Evolutionary conservation across 306 rosid genomes (phyloP).

Genomic region (Adenanthera pavonina): DNA sequence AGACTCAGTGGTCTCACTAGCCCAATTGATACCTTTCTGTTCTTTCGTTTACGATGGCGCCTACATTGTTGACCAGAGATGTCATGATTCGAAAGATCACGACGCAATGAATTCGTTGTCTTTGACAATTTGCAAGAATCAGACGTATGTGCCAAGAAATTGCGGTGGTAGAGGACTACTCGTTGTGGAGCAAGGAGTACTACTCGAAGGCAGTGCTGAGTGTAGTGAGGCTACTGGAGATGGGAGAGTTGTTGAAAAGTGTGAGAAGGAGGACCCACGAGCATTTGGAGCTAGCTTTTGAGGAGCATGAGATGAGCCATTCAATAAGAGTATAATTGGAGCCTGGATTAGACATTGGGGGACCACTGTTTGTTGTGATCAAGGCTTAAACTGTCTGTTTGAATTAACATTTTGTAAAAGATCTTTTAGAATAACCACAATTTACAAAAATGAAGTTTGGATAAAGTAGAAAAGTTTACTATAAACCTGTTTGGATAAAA

Average conservation of each 20-base stretch:
- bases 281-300: constrained; percentile 87
- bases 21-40: constrained; percentile 34
- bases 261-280: constrained; percentile 79
- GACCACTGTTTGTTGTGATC: constrained; percentile 87
- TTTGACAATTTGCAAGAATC: constrained; percentile 42
- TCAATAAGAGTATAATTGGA: constrained; percentile 69
- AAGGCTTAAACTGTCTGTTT: too few relatives aligned
- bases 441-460: too few relatives aligned
- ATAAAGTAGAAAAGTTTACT: too few relatives aligned
- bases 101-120: background rate
- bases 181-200: constrained; percentile 59
- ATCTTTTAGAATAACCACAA: too few relatives aligned
- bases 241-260: constrained; percentile 60
- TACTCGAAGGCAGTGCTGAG: constrained; percentile 73
- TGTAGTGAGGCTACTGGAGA: constrained; percentile 65
- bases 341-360: constrained; percentile 88
- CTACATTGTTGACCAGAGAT: constrained; percentile 40
- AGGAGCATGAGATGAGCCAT: constrained; percentile 80
- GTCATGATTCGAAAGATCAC: constrained; percentile 20
- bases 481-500: too few relatives aligned
- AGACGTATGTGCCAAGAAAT: constrained; percentile 32
- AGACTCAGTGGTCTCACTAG: background rate
- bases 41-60: constrained; percentile 25
- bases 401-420: too few relatives aligned
- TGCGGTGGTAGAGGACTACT: constrained; percentile 38